phyloP scores from a whole-genome alignment of 805 yeast genomes.

The Wickerhamomyces chambardii region DNA sequence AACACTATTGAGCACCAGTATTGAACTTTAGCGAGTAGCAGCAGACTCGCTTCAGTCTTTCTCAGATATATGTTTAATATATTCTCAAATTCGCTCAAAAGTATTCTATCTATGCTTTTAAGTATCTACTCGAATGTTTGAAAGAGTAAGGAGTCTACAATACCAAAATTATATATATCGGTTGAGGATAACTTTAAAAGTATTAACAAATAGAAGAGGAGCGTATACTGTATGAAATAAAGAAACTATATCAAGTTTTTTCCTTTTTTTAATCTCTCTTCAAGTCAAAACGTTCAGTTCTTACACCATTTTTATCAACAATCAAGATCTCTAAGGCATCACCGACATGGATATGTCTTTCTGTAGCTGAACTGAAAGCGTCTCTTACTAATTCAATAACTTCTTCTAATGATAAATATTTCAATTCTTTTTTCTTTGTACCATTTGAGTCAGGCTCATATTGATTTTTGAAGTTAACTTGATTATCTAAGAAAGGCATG shows the following conservation, averaged over 20 bases:
- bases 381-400: constrained; percentile 84
- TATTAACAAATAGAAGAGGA: no score
- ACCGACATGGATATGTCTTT: constrained; percentile 97
- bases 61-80: no score
- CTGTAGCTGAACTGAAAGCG: constrained; percentile 94
- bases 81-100: no score
- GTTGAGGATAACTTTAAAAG: no score
- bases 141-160: no score
- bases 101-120: no score
- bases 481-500: constrained; percentile 97
- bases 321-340: constrained; percentile 89
- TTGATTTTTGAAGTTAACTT: constrained; percentile 94
- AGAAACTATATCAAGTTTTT: neutral
- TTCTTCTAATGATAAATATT: constrained; percentile 71
- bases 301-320: constrained; percentile 89
- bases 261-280: constrained; percentile 59
- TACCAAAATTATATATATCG: no score
- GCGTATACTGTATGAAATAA: no score
- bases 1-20: no score
- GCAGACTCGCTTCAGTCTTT: no score
- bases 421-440: constrained; percentile 45
- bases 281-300: constrained; percentile 74
- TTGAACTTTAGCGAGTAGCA: no score
- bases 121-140: no score
- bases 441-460: constrained; percentile 73